Evolutionary conservation across 352 stramenopile species (phyloP), one percentile per base, ranked within the genome.

Genomic region (Pythium guiyangense): DNA sequence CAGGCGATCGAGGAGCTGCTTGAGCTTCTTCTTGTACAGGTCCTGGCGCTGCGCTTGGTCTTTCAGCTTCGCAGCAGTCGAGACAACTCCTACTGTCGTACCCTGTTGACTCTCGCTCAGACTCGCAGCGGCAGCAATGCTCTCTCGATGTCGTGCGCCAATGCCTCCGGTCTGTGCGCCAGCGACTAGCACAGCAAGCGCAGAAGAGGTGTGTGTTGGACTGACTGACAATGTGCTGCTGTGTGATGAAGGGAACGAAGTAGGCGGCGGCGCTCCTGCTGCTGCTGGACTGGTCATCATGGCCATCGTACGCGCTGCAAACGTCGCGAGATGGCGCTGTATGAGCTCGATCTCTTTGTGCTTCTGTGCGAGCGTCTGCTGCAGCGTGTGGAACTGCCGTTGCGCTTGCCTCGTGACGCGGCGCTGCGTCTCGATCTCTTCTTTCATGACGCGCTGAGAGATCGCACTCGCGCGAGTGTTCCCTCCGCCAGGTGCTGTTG

Each of bases 401-500:
- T 86, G 73, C 0, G 73, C 72, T 4, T 77, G 64, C 2, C 69
- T 59, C 1, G 72, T 84, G 9, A 86, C 63, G 15, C 54, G 52
- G 20, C 78, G 70, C 59, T 89, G 78, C 22, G 68, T 68, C 49
- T 76, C 66, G 42, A 86, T 80, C 56, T 89, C 78, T 51, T 89
- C 70, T 26, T 67, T 71, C 14, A 86, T 55, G n/a, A 86, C 64
- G 0, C 53, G 70, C 29, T 77, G 63, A 0, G 72, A 54, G 18
- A 86, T 69, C 4, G 47, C 26, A 10, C 55, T 17, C 22, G 52
- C 34, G 37, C 15, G 54, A 37, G 20, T n/a, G 10, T 25, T 34
- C 11, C 46, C 29, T 34, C 29, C 29, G 6, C 29, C 29, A 34
- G 9, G 26, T 53, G 14, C 9, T 44, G 14, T 18, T 34, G 52